Evolutionary conservation across 306 rosid species (phyloP), one percentile per base, ranked within the genome.

Genomic region (Mimosa pudica): DNA sequence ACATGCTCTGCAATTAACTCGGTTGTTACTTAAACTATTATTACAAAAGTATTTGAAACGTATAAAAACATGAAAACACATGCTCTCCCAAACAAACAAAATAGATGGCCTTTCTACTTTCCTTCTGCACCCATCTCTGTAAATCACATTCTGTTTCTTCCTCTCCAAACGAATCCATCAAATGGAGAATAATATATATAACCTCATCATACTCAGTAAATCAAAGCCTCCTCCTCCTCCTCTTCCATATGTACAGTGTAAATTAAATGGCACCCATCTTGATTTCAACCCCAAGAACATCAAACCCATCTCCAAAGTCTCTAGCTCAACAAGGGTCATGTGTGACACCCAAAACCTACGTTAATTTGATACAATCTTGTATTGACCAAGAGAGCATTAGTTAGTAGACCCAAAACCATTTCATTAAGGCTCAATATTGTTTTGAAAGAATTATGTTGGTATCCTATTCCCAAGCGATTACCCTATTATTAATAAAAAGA

Each of bases 331-430:
- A 69, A 47, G 97, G 98, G 52, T 85, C 85, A 33, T 85, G 85
- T 87, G 84, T 91, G 9, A 82, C 74, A 64, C 77, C 96, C 77
- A 61, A 69, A 10, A 91, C 97, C 9, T 93, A 81, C 63, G 83
- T 90, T 79, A 91, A 86, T 46, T 57, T 95, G 71, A 86, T 95
- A 68, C 93, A 91, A 49, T 86, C 87, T 67, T 95, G 98, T 79
- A 93, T 95, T 75, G 96, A 92, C 66, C 58, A 41, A 42, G 86
- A 86, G 46, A 86, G 86, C 69, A 77, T 95, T 76, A 82, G 77
- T 24, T 24, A 24, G 30, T 24, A 24, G 30, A 24, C 30, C 0
- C 30, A 24, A 24, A 24, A 24, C 30, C 30, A 24, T 24, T 24
- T 24, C 30, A 24, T 24, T 24, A 24, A 24, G 30, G 30, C 30